phyloP scores from a whole-genome alignment of 495 filamentous ascomycete species.

The Podospora sp. region DNA sequence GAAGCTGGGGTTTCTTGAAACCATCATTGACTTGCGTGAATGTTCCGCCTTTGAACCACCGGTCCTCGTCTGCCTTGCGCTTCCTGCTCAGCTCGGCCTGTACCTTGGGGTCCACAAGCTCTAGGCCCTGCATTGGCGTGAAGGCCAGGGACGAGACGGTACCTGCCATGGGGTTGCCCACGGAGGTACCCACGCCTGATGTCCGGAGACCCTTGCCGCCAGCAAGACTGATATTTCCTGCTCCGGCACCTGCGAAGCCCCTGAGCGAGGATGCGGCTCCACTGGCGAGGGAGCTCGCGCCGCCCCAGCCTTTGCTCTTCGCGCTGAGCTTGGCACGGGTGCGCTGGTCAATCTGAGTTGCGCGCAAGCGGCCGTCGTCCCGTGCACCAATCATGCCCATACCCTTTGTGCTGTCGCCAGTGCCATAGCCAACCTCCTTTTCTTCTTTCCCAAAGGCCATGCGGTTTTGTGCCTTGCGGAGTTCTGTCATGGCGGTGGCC shows the following conservation, averaged over 20 bases:
- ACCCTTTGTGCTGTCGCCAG: slow-evolving; percentile 81
- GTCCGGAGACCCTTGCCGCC: slow-evolving; percentile 69
- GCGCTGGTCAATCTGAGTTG: slow-evolving; percentile 86
- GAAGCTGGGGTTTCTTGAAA: slow-evolving; percentile 63
- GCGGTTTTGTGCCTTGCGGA: slow-evolving; percentile 94
- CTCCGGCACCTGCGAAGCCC: slow-evolving; percentile 64
- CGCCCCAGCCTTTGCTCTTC: slow-evolving; percentile 96
- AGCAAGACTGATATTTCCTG: slow-evolving; percentile 66
- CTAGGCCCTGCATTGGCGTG: slow-evolving; percentile 90
- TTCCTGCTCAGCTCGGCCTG: slow-evolving; percentile 81
- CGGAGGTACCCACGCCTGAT: slow-evolving; percentile 72
- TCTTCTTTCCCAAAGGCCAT: slow-evolving; percentile 97
- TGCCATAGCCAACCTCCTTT: slow-evolving; percentile 88
- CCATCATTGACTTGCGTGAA: slow-evolving; percentile 76
- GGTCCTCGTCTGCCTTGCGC: slow-evolving; percentile 88
- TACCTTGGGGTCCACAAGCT: slow-evolving; percentile 93
- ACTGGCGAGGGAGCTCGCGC: slow-evolving; percentile 64
- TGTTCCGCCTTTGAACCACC: slow-evolving; percentile 94
- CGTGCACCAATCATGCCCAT: slow-evolving; percentile 92
- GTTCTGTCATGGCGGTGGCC: slow-evolving; percentile 93
- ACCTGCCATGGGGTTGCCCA: slow-evolving; percentile 58
- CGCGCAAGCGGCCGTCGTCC: slow-evolving; percentile 84
- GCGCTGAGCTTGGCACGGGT: slow-evolving; percentile 91
- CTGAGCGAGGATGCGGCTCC: slow-evolving; percentile 76
- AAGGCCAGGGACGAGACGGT: slow-evolving; percentile 90